These are phyloP conservation scores for Selaginella tamariscina DNA, from an alignment of 75 land plant species.

Conservation along the genomic window DNA sequence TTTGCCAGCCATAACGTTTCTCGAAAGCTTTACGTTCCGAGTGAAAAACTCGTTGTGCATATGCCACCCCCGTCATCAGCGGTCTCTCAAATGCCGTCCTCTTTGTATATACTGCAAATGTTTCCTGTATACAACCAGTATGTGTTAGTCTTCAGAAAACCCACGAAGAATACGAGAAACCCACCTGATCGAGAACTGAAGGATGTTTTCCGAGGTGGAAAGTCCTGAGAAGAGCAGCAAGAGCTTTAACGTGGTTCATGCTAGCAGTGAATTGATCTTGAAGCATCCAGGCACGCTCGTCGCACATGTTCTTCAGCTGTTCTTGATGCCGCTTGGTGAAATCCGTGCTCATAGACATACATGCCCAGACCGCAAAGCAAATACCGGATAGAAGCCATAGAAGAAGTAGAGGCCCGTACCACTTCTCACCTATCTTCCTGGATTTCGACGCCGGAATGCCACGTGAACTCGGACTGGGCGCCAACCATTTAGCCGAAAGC, in stretches of 20 bases:
- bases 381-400: background rate
- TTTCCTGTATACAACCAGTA: background rate
- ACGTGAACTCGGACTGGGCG: background rate
- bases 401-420: background rate
- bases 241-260: conserved; percentile 4
- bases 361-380: background rate
- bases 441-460: background rate
- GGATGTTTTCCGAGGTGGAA: conserved; percentile 10
- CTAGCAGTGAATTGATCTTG: conserved; percentile 6
- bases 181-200: conserved; percentile 2
- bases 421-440: background rate
- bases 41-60: conserved; percentile 1
- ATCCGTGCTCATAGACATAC: background rate
- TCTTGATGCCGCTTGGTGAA: background rate
- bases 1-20: background rate
- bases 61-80: conserved; percentile 7
- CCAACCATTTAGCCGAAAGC: background rate
- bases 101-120: conserved; percentile 1
- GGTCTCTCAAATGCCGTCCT: conserved; percentile 7
- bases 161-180: background rate
- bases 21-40: conserved; percentile 7
- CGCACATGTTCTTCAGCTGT: conserved; percentile 4
- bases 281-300: conserved; percentile 9
- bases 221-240: background rate
- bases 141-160: background rate